Evolutionary conservation across 1,284 basidiomycete genomes (phyloP), one percentile per base, ranked within the genome.

Genomic region (Ceratobasidium sp.): DNA sequence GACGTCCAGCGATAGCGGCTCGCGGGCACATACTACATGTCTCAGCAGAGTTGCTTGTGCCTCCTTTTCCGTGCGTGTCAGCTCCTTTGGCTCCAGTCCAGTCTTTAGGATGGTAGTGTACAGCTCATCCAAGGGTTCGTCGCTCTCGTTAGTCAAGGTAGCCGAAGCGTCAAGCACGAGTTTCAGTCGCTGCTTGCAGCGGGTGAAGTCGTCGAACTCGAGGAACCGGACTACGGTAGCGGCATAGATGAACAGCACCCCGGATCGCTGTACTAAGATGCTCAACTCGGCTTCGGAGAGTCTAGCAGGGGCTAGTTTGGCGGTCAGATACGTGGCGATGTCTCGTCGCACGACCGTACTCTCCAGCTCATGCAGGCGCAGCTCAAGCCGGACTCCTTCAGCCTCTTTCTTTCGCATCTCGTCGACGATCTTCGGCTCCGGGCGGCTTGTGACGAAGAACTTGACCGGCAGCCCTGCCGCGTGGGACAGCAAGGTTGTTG

Each of bases 191-290:
- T 42, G 28, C 9, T 4, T 17, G n/a, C 17, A 20, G 20, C 42
- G 17, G 9, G 23, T 3, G 23, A 48, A 71, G n/a, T 50, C 23
- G 33, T 38, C 40, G 20, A 15, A 20, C 12, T 12, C 7, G 42
- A 71, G 1, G 17, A 61, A 71, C 12, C 69, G 69, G 1, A 61
- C 57, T 6, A 50, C 69, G 4, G 69, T 71, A 12, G 69, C 38
- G 0, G 69, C 69, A 61, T 71, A 71, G 56, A 71, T 71, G 15
- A 71, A 71, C 56, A 71, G 38, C 3, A 61, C 56, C 9, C 69
- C 69, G 1, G 69, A 48, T 15, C 38, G 40, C 23, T 42, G 23
- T 17, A 20, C 56, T 4, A 69, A 38, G 0, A 7, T 42, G 5
- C 13, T 13, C 44, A 46, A 13, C 13, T 46, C 7, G 5, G 44